Conservation (phyloP, 192 early-diverging fungal species). For the Rhizophagus prolifer region DNA sequence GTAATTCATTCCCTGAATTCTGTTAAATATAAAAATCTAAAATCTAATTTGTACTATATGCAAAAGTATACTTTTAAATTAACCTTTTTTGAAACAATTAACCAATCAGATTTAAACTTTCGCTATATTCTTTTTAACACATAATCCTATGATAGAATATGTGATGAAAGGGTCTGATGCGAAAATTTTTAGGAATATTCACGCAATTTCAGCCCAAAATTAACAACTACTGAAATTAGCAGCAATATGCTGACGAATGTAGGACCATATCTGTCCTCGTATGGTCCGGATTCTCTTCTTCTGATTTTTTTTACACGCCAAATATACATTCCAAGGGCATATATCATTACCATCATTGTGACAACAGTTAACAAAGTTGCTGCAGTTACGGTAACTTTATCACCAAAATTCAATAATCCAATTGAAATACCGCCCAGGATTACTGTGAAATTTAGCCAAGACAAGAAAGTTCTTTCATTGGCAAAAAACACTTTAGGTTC, state of each 20-base stretch:
- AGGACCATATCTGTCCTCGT: constrained; percentile 76
- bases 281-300: constrained; percentile 72
- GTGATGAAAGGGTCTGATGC: background rate
- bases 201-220: constrained; percentile 66
- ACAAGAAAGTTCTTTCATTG: constrained; percentile 90
- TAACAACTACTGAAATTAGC: constrained; percentile 63
- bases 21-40: too few relatives aligned
- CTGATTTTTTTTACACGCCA: constrained; percentile 80
- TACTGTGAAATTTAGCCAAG: constrained; percentile 82
- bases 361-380: constrained; percentile 69
- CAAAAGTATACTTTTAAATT: too few relatives aligned
- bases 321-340: constrained; percentile 74
- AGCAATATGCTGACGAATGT: constrained; percentile 69
- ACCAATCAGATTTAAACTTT: too few relatives aligned
- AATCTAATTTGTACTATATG: too few relatives aligned
- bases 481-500: constrained; percentile 93
- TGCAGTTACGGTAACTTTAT: constrained; percentile 66
- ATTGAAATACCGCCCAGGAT: constrained; percentile 70
- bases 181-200: constrained; percentile 9
- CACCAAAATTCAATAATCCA: constrained; percentile 79
- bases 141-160: too few relatives aligned
- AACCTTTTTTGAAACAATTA: too few relatives aligned
- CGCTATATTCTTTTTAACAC: too few relatives aligned
- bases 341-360: constrained; percentile 77
- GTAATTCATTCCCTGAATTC: too few relatives aligned